These are phyloP conservation scores for Cladosporium oxysporum DNA, from an alignment of 2,329 filamentous ascomycete species.

Conservation along the genomic window DNA sequence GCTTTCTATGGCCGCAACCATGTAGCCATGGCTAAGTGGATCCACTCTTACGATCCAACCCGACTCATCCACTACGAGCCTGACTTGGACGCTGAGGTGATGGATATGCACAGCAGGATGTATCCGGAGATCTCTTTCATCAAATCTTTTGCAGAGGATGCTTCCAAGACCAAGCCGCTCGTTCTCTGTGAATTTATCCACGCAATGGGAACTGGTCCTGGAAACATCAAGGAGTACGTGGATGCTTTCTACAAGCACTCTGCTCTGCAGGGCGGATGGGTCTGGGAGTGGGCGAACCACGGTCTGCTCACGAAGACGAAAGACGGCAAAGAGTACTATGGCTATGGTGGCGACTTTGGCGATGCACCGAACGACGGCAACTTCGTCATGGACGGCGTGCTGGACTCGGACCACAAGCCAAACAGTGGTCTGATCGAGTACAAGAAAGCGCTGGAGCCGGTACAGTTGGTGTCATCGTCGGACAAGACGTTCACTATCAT, in stretches of 20 bases:
- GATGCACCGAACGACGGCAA: slow-evolving; percentile 43
- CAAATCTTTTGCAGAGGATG: slow-evolving; percentile 46
- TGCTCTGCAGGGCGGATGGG: slow-evolving; percentile 63
- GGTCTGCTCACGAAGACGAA: slow-evolving; percentile 43
- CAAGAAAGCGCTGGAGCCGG: slow-evolving; percentile 48
- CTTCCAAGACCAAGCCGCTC: slow-evolving; percentile 52
- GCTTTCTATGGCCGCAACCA: slow-evolving; percentile 71
- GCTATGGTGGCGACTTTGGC: slow-evolving; percentile 48
- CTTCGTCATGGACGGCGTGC: slow-evolving; percentile 49
- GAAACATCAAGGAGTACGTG: slow-evolving; percentile 68
- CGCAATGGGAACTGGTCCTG: slow-evolving; percentile 76
- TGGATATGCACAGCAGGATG: slow-evolving; percentile 70
- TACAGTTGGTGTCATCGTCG: slow-evolving; percentile 38
- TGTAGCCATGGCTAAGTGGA: slow-evolving; percentile 66
- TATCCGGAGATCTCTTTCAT: slow-evolving; percentile 57
- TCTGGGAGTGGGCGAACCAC: slow-evolving; percentile 51
- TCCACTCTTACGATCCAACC: slow-evolving; percentile 58
- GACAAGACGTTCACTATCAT: slow-evolving; percentile 31
- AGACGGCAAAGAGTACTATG: slow-evolving; percentile 43
- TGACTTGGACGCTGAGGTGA: slow-evolving; percentile 59
- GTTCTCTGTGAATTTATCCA: slow-evolving; percentile 59
- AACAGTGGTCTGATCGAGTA: slow-evolving; percentile 46
- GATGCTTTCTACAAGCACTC: slow-evolving; percentile 62
- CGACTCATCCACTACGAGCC: slow-evolving; percentile 68
- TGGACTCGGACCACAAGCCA: slow-evolving; percentile 45